A percentile compares a stretch with the other conserved stretches of the same genome.
Conservation (phyloP, 1,139 yeast species). For the Geotrichum carabidarum region DNA sequence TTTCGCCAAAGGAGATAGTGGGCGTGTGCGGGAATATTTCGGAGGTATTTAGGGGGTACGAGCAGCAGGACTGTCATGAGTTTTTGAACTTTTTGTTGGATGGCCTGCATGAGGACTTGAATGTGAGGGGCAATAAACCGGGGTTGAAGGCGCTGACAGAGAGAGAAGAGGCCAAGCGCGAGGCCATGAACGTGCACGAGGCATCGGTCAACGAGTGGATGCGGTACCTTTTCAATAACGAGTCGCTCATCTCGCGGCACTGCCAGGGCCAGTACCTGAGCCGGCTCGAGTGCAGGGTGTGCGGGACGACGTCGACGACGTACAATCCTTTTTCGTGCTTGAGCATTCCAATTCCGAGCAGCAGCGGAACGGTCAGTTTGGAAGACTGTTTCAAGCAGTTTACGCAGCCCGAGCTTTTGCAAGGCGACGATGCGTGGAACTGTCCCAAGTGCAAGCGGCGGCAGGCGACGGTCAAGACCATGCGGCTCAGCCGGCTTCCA, state of each 20-base stretch:
- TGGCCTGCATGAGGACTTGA: conserved; percentile 83
- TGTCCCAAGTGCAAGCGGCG: conserved; percentile 75
- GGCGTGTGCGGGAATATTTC: conserved; percentile 62
- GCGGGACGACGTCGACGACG: conserved; percentile 79
- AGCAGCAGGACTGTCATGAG: conserved; percentile 94
- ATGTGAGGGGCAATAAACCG: conserved; percentile 56
- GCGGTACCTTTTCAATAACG: conserved; percentile 74
- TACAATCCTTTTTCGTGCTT: conserved; percentile 76
- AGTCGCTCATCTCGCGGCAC: conserved; percentile 76
- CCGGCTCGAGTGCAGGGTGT: conserved; percentile 66
- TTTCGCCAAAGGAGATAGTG: conserved; percentile 57
- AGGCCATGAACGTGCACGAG: conserved; percentile 66
- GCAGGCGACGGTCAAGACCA: conserved; percentile 62
- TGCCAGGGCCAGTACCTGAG: conserved; percentile 91
- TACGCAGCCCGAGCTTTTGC: conserved; percentile 61
- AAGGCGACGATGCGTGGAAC: conserved; percentile 81
- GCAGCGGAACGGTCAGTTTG: conserved; percentile 41
- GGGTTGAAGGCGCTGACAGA: conserved; percentile 57
- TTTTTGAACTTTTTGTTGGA: conserved; percentile 79
- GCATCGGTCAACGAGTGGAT: conserved; percentile 97
- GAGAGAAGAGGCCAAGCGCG: conserved; percentile 72
- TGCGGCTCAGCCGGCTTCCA: conserved; percentile 69
- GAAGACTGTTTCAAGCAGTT: conserved; percentile 68
- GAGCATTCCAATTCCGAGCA: conserved; percentile 63
- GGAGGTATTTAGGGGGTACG: conserved; percentile 65